These are phyloP conservation scores for Geotrichum carabidarum DNA, from an alignment of 1,139 yeast species.

Conservation along the genomic window DNA sequence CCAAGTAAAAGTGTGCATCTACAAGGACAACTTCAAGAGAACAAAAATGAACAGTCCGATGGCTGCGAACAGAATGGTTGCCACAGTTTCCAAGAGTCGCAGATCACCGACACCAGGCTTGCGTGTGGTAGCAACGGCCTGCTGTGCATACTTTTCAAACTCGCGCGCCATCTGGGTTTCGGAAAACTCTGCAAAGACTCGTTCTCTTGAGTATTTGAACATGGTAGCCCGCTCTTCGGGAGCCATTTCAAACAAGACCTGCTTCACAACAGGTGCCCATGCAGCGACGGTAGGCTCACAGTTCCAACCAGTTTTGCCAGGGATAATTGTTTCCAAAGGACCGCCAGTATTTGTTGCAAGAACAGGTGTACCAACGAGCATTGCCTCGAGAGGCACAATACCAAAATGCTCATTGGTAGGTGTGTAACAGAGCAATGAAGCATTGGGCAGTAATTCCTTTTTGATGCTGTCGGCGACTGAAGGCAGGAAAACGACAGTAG, in stretches of 20 bases:
- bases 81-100: conserved; percentile 22
- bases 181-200: conserved; percentile 54
- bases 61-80: conserved; percentile 22
- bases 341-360: conserved; percentile 89
- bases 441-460: conserved; percentile 53
- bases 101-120: conserved; percentile 22
- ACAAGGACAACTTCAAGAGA: conserved; percentile 17
- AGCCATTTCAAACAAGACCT: conserved; percentile 38
- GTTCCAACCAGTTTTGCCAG: conserved; percentile 73
- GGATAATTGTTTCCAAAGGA: conserved; percentile 73
- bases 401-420: conserved; percentile 95
- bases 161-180: conserved; percentile 56
- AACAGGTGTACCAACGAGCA: conserved; percentile 78
- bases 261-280: conserved; percentile 63
- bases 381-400: conserved; percentile 93
- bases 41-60: conserved; percentile 19
- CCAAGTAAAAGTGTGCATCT: too few relatives aligned
- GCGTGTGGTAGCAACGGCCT: conserved; percentile 21
- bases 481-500: conserved; percentile 70
- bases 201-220: conserved; percentile 48
- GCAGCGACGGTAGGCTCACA: conserved; percentile 48
- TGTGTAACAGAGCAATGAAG: conserved; percentile 71
- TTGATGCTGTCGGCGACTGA: conserved; percentile 67
- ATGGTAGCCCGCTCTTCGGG: conserved; percentile 37
- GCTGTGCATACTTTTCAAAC: conserved; percentile 42